A percentile compares a stretch with the other conserved stretches of the same genome.
These are phyloP conservation scores for Nematocida sp. DNA, from an alignment of 371 early-diverging fungal species.

Conservation along the genomic window DNA sequence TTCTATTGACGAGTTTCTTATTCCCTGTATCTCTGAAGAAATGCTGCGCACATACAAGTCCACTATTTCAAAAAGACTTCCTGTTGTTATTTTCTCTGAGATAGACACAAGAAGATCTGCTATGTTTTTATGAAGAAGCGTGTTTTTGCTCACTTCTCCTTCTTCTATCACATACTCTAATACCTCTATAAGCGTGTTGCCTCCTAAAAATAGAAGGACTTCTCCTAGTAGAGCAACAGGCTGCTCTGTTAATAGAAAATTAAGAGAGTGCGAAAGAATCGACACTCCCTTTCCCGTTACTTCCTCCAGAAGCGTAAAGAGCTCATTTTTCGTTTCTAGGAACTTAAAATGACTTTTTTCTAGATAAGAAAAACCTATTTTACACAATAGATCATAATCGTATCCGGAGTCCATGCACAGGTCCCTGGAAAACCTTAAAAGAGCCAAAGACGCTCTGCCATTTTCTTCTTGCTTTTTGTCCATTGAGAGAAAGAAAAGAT, in stretches of 20 bases:
- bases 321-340: conserved; percentile 45
- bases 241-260: conserved; percentile 44
- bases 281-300: neutral
- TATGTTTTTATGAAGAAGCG: conserved; percentile 35
- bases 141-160: conserved; percentile 29
- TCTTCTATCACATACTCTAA: conserved; percentile 27
- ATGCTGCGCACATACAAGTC: neutral
- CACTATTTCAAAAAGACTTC: neutral
- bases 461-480: conserved; percentile 3
- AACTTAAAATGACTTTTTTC: conserved; percentile 8
- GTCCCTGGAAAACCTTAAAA: conserved; percentile 15
- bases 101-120: conserved; percentile 7
- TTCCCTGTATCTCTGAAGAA: conserved; percentile 31
- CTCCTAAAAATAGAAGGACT: conserved; percentile 19
- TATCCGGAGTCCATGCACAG: conserved; percentile 9
- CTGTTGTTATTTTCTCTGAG: neutral
- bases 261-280: neutral
- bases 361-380: conserved; percentile 20
- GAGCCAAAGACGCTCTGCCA: conserved; percentile 4
- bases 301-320: conserved; percentile 42
- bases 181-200: neutral
- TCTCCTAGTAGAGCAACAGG: conserved; percentile 32
- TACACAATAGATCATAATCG: conserved; percentile 46
- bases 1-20: conserved; percentile 60
- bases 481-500: conserved; percentile 1